Conservation (phyloP, 1,284 basidiomycete genomes). For the Trichosporon asahii region DNA sequence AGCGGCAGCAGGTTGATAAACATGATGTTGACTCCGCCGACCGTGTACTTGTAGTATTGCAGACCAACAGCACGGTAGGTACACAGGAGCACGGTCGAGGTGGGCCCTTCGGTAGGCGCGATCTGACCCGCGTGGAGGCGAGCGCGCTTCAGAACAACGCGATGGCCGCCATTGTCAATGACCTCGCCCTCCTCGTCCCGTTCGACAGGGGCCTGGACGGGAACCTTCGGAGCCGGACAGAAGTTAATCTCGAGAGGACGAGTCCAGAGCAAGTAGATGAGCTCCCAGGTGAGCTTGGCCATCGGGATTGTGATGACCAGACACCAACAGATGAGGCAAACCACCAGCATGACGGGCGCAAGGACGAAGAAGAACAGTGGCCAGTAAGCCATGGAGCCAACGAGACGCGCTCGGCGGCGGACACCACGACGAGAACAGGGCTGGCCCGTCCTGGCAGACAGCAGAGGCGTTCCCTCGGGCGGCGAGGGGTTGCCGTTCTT, state of each 20-base stretch:
- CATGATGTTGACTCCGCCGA: constrained; percentile 97
- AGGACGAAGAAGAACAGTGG: constrained; percentile 69
- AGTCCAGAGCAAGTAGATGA: constrained; percentile 76
- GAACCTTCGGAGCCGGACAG: constrained; percentile 56
- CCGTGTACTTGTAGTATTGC: constrained; percentile 98
- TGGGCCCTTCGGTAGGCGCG: constrained; percentile 66
- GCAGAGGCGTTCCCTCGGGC: constrained; percentile 38
- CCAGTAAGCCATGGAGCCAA: constrained; percentile 71
- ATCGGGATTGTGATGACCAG: constrained; percentile 93
- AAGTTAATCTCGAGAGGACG: constrained; percentile 87
- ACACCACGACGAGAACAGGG: constrained; percentile 26
- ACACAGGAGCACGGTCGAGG: constrained; percentile 86
- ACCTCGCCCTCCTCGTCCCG: constrained; percentile 12
- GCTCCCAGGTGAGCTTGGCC: constrained; percentile 93
- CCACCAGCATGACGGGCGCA: constrained; percentile 80
- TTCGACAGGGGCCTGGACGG: constrained; percentile 24
- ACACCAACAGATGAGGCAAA: constrained; percentile 87
- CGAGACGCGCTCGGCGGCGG: constrained; percentile 48
- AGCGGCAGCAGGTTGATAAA: constrained; percentile 94
- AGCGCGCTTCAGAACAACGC: constrained; percentile 55
- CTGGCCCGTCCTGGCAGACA: constrained; percentile 22
- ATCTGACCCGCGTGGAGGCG: constrained; percentile 67
- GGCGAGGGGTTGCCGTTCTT: constrained; percentile 15
- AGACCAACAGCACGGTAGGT: constrained; percentile 87
- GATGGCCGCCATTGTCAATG: not conserved